phyloP scores from a whole-genome alignment of 2,329 filamentous ascomycete species.

The Bimuria novae-zelandiae region DNA sequence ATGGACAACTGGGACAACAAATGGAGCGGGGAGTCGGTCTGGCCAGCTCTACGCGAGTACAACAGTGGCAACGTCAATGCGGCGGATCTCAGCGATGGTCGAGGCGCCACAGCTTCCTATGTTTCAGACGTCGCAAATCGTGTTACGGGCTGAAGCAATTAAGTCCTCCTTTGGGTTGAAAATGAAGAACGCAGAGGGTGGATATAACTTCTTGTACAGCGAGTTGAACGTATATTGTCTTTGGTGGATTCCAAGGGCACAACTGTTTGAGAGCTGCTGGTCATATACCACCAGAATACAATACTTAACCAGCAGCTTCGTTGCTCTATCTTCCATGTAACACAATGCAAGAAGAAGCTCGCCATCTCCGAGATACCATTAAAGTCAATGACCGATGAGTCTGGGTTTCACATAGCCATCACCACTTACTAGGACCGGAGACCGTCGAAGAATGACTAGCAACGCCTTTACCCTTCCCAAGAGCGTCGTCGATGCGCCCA shows the following conservation, averaged over 20 bases:
- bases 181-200: not conserved
- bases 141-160: constrained; percentile 12
- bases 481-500: not conserved
- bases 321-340: too few relatives aligned
- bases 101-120: constrained; percentile 14
- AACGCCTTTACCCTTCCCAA: not conserved
- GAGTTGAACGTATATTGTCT: not conserved
- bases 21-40: constrained; percentile 11
- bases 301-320: too few relatives aligned
- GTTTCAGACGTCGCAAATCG: constrained; percentile 18
- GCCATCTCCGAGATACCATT: too few relatives aligned
- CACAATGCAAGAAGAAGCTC: too few relatives aligned
- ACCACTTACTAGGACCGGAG: not conserved
- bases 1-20: constrained; percentile 11
- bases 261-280: too few relatives aligned
- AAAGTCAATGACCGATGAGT: too few relatives aligned
- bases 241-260: too few relatives aligned
- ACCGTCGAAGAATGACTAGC: too few relatives aligned
- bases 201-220: not conserved
- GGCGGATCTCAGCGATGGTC: constrained; percentile 14
- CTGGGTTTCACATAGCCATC: not conserved
- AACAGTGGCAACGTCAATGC: constrained; percentile 16
- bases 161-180: not conserved
- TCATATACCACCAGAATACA: too few relatives aligned
- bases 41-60: constrained; percentile 18